Evolutionary conservation across 2,329 filamentous ascomycete genomes (phyloP), one percentile per base, ranked within the genome.

Genomic region (Aspergillus udagawae): DNA sequence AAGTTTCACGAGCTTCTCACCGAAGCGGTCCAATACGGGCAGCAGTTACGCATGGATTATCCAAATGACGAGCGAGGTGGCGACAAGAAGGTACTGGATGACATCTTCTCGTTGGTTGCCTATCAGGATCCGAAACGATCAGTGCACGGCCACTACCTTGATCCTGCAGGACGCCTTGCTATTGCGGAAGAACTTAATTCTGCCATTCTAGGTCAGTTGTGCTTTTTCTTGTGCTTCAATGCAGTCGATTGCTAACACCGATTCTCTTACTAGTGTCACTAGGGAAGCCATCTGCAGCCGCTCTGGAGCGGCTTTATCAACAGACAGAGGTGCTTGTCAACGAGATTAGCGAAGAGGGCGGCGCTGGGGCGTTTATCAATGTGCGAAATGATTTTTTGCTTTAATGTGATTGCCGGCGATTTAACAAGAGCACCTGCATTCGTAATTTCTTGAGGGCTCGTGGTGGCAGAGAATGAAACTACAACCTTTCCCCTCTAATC

Each of bases 141-240:
- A 60, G 84, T 88, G 58, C 83, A 97, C 57, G 87, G 88, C 17
- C 88, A 91, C 68, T 77, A 97, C 58, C 79, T 99, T 56, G 90
- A 96, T 66, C 81, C 83, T 42, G 84, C 83, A 53, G 91, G 90
- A 1, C 81, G 94, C 47, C 84, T 87, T 20, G 81, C 85, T 20
- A 91, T 97, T 44, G 92, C 92, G 8, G 94, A 99, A 77, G 92
- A 96, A 73, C 80, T 99, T 56, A 97, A 97, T 74, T 90, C 91
- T 59, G 92, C 91, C 49, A 96, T 99, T 66, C 75, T 99, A 59
- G 86, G 92, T 96, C 79, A 78, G 86, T 57, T 57, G 44, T 23
- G 20, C 38, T 28, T 51, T 27, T 52, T 50, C 53, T 47, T 57
- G 25, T 41, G 20, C 29, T 14, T 28, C 27, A 10, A 14, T 25